Base-by-base conservation (phyloP, 83 land plant species). In the Picea mariana region DNA sequence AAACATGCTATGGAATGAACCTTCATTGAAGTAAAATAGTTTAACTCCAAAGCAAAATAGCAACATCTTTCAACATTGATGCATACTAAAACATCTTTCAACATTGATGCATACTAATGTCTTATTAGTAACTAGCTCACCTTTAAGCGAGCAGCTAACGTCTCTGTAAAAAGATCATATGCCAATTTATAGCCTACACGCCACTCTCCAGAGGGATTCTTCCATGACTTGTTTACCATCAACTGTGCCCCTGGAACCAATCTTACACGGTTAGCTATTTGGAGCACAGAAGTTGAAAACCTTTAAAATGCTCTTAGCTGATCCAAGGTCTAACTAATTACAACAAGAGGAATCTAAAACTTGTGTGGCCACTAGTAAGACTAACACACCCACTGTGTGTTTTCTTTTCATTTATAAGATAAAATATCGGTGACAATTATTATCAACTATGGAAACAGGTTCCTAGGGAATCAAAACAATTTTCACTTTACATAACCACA, bases 191-290 rank as follows among this genome's bases (percentile, higher is more conserved):
- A 94, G 20, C 99, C 99, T 4, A 97, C 95, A 83, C 88, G 96
- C 99, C 99, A 97, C 61, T 97, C 95, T 75, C 97, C 92, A 82
- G 99, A 85, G 34, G 98, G 98, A 83, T 97, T 97, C 79, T 88
- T 91, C 99, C 99, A 97, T 38, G 89, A 84, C 58, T 89, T 84
- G 85, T 95, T 95, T 4, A 97, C 80, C 62, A 80, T 84, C 69
- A 97, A 80, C 31, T 78, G 60, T 47, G 92, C 87, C 9, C 99
- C 99, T 97, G 73, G 13, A 79, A 26, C 63, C 67, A 12, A 59
- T 17, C 21, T 38, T 38, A 38, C 42, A 42, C 47, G 3, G 20
- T 38, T 38, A 69, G 47, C 42, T 11, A 12, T 67, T 31, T 34
- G 7, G 18, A 34, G 75, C 75, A 34, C 16, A 69, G 55, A 73